Conservation (phyloP, 1,284 basidiomycete species). For the Apiotrichum gracile region DNA sequence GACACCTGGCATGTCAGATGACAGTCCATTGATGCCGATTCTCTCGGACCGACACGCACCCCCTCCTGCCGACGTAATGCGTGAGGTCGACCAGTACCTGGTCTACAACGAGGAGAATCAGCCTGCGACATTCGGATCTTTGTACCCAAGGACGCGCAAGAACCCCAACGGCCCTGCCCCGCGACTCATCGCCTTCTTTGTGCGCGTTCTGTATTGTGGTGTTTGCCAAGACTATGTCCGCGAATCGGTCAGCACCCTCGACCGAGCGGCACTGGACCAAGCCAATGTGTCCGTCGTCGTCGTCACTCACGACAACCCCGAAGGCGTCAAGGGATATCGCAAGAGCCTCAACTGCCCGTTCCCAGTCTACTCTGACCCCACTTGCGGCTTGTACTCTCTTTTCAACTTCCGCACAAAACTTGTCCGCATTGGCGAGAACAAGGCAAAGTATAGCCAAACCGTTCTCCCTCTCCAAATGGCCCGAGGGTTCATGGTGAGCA, state of each 20-base stretch:
- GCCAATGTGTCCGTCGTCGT: slow-evolving; percentile 36
- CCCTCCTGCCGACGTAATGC: background rate
- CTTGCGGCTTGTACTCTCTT: slow-evolving; percentile 34
- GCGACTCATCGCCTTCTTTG: slow-evolving; percentile 37
- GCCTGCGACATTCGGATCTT: slow-evolving; percentile 29
- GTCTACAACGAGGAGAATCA: slow-evolving; percentile 32
- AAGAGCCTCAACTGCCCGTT: slow-evolving; percentile 23
- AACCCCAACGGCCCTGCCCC: background rate
- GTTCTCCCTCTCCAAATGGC: slow-evolving; percentile 35
- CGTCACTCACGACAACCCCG: slow-evolving; percentile 40
- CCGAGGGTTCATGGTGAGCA: slow-evolving; percentile 19
- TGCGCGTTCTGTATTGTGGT: slow-evolving; percentile 42
- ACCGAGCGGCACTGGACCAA: slow-evolving; percentile 29
- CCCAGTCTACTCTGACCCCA: slow-evolving; percentile 36
- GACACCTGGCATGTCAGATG: no score
- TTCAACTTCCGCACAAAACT: slow-evolving; percentile 8
- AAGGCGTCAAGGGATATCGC: slow-evolving; percentile 41
- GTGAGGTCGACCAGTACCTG: background rate
- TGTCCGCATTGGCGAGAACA: background rate
- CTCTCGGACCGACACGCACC: background rate
- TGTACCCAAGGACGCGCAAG: slow-evolving; percentile 10
- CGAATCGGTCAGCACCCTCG: slow-evolving; percentile 34
- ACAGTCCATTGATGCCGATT: background rate
- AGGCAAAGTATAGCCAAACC: slow-evolving; percentile 34
- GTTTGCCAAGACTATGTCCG: slow-evolving; percentile 44